phyloP scores from a whole-genome alignment of 352 stramenopile species.

The Halophytophthora batemanensis region DNA sequence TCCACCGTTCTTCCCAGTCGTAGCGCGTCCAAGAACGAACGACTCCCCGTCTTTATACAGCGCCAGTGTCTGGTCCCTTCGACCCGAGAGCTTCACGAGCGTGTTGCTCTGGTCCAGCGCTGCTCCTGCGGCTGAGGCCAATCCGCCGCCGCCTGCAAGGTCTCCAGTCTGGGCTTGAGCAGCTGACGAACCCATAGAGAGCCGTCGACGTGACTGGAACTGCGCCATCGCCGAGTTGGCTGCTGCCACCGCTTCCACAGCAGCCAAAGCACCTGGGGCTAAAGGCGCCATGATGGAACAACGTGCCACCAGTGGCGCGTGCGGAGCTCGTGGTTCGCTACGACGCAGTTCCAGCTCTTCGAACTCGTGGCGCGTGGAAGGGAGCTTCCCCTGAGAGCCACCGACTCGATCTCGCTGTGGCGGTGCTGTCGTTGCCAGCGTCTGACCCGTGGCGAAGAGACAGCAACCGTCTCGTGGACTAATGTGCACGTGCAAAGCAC shows the following conservation, averaged over 20 bases:
- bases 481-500: conserved; percentile 40
- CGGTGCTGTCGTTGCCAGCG: conserved; percentile 5
- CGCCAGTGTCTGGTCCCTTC: conserved; percentile 38
- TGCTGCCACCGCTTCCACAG: conserved; percentile 28
- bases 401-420: conserved; percentile 1
- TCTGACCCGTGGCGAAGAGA: conserved; percentile 37
- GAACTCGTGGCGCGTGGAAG: conserved; percentile 34
- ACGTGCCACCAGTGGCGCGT: conserved; percentile 25
- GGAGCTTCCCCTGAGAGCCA: conserved; percentile 9
- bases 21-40: conserved; percentile 23
- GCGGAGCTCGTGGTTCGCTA: neutral
- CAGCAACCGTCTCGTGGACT: conserved; percentile 39
- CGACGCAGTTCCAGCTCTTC: conserved; percentile 28
- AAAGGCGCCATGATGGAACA: conserved; percentile 26
- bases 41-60: conserved; percentile 46
- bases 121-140: conserved; percentile 11
- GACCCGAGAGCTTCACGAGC: conserved; percentile 39
- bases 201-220: conserved; percentile 21
- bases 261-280: conserved; percentile 16
- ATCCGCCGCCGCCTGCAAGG: conserved; percentile 1
- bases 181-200: conserved; percentile 11
- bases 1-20: conserved; percentile 4
- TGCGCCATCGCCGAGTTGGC: conserved; percentile 22
- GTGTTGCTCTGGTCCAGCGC: conserved; percentile 21
- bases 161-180: conserved; percentile 8